Evolutionary conservation across 2,329 filamentous ascomycete genomes (phyloP).

Genomic region (Pestalotiopsis sp.): DNA sequence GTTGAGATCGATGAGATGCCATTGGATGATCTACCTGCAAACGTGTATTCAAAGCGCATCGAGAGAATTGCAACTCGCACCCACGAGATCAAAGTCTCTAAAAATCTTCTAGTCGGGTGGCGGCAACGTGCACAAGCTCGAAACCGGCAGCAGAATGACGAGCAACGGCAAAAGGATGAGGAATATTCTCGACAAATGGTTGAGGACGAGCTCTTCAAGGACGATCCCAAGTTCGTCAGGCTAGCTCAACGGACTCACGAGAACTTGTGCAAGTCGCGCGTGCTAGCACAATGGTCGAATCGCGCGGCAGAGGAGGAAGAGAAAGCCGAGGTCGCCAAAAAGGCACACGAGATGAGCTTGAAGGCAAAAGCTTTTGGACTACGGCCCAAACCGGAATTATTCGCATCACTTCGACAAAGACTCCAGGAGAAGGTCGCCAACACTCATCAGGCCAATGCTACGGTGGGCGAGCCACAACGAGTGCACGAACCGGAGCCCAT

Average conservation of each 20-base stretch:
- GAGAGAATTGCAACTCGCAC: slow-evolving; percentile 30
- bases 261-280: slow-evolving; percentile 31
- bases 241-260: slow-evolving; percentile 29
- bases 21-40: slow-evolving; percentile 23
- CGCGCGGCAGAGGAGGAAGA: slow-evolving; percentile 29
- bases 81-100: slow-evolving; percentile 26
- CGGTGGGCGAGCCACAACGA: background rate
- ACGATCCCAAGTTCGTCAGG: slow-evolving; percentile 22
- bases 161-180: slow-evolving; percentile 14
- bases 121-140: slow-evolving; percentile 21
- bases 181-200: background rate
- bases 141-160: slow-evolving; percentile 12
- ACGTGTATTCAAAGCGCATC: slow-evolving; percentile 32
- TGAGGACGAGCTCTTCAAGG: background rate
- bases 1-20: slow-evolving; percentile 22
- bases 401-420: slow-evolving; percentile 5
- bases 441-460: background rate
- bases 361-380: slow-evolving; percentile 32
- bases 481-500: background rate
- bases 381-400: slow-evolving; percentile 11
- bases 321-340: slow-evolving; percentile 28
- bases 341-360: slow-evolving; percentile 31
- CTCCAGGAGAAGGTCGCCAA: background rate
- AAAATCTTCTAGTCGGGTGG: slow-evolving; percentile 27
- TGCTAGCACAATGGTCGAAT: slow-evolving; percentile 32